Evolutionary conservation across 257 asterid genomes (phyloP).

Genomic region (Cruciata laevipes): DNA sequence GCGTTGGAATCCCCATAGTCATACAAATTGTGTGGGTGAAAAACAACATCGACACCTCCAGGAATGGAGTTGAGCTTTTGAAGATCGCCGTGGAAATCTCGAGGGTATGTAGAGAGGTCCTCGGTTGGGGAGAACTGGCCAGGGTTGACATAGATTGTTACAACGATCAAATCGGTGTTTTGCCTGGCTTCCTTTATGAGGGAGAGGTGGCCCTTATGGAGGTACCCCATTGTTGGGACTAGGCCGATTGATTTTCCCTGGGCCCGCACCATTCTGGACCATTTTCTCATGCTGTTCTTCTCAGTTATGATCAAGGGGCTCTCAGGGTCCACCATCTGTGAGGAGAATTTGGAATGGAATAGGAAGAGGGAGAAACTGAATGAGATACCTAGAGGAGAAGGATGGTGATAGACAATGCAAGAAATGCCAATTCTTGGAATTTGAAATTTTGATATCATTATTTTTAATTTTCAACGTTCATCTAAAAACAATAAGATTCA

Average conservation of each 20-base stretch:
- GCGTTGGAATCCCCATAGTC: slow-evolving; percentile 37
- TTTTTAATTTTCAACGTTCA: background rate
- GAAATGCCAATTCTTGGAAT: background rate
- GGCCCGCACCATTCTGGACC: slow-evolving; percentile 66
- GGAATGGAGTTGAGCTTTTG: slow-evolving; percentile 43
- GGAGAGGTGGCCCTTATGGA: slow-evolving; percentile 86
- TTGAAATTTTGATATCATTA: background rate
- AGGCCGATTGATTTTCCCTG: slow-evolving; percentile 59
- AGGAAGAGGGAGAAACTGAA: background rate
- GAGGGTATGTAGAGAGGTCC: slow-evolving; percentile 92
- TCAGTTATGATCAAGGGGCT: slow-evolving; percentile 51
- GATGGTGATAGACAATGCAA: background rate
- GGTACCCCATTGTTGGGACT: slow-evolving; percentile 95
- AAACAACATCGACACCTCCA: slow-evolving; percentile 75
- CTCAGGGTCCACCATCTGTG: slow-evolving; percentile 45
- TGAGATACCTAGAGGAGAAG: background rate
- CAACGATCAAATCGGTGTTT: slow-evolving; percentile 51
- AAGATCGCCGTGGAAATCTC: slow-evolving; percentile 73
- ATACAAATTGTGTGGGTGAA: slow-evolving; percentile 65
- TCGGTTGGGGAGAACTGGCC: slow-evolving; percentile 90
- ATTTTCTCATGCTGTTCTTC: slow-evolving; percentile 65
- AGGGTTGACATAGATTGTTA: slow-evolving; percentile 82
- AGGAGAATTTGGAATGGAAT: background rate
- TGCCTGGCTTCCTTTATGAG: slow-evolving; percentile 53
- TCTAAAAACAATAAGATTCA: background rate